These are phyloP conservation scores for Prototheca wickerhamii DNA, from an alignment of 163 green algal genomes.

Conservation along the genomic window DNA sequence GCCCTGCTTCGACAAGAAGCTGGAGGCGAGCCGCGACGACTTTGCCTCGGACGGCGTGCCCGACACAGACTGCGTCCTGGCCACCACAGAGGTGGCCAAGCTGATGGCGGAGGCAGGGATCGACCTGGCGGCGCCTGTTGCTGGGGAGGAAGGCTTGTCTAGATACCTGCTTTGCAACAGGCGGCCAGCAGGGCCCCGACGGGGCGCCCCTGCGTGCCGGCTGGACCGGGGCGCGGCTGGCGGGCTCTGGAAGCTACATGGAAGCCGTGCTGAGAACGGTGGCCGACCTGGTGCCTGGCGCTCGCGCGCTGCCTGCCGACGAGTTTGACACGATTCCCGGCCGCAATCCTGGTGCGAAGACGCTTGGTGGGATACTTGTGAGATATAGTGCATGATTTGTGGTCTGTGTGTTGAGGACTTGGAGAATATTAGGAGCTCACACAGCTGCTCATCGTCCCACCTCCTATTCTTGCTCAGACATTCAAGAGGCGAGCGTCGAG, in stretches of 20 bases:
- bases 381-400: too few relatives aligned
- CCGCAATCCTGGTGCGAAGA: neutral
- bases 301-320: neutral
- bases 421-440: too few relatives aligned
- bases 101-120: constrained; percentile 51
- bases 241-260: neutral
- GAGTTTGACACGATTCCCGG: neutral
- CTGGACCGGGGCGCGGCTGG: neutral
- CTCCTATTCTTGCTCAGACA: neutral
- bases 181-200: neutral
- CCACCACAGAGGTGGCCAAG: constrained; percentile 73
- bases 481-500: neutral
- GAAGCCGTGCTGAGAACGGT: neutral
- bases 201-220: too few relatives aligned
- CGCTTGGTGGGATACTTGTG: too few relatives aligned
- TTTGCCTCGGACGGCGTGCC: constrained; percentile 42
- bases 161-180: neutral
- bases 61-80: constrained; percentile 89
- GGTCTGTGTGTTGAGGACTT: too few relatives aligned
- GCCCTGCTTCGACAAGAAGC: constrained; percentile 99
- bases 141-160: neutral
- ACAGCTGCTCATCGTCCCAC: neutral
- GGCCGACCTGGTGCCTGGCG: neutral
- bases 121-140: constrained; percentile 11
- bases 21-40: constrained; percentile 88